phyloP scores from a whole-genome alignment of 2,329 filamentous ascomycete species.

The Colletotrichum coccodes region DNA sequence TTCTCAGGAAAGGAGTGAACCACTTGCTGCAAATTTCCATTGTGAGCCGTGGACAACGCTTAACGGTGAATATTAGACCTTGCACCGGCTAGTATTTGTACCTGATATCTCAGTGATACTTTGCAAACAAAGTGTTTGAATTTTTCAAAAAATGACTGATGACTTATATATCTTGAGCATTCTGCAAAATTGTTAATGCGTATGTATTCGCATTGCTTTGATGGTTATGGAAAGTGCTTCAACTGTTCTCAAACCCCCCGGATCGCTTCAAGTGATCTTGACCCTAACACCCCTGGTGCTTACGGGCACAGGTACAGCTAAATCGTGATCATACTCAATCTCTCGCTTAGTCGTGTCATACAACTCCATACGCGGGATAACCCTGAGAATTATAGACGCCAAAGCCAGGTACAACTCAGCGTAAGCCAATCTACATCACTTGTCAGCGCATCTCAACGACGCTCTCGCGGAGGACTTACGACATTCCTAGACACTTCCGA shows the following conservation, averaged over 20 bases:
- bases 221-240: neutral
- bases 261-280: neutral
- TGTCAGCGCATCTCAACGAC: neutral
- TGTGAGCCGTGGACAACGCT: too few relatives aligned
- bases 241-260: neutral
- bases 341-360: conserved; percentile 41
- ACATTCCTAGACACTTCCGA: conserved; percentile 33
- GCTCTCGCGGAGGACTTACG: conserved; percentile 13
- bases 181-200: neutral
- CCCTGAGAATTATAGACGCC: conserved; percentile 39
- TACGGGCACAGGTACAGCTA: conserved; percentile 35
- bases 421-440: conserved; percentile 37
- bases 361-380: conserved; percentile 39
- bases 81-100: too few relatives aligned
- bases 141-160: too few relatives aligned
- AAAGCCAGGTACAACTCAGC: conserved; percentile 41
- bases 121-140: too few relatives aligned
- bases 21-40: too few relatives aligned
- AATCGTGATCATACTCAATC: conserved; percentile 39
- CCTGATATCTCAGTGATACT: too few relatives aligned
- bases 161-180: neutral
- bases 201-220: neutral
- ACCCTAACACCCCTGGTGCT: conserved; percentile 32
- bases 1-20: too few relatives aligned
- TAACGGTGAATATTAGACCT: too few relatives aligned